Base-by-base conservation (phyloP, 176 grass and related monocot genomes). In the Aegilops tauschii region DNA sequence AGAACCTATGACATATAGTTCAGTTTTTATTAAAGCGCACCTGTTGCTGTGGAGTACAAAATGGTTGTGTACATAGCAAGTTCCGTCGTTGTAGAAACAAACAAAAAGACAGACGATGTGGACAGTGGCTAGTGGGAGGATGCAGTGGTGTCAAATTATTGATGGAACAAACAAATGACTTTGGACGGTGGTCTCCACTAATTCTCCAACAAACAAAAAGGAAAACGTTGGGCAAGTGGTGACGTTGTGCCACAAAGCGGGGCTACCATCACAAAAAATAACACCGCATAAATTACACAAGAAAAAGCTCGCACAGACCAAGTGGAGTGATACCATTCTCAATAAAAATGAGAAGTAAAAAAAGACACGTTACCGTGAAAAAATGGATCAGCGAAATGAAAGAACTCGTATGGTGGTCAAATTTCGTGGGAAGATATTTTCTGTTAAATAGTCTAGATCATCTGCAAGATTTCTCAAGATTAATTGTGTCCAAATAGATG, bases 301-400 rank as follows among this genome's bases (percentile, higher is more conserved):
- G 35, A 80, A 80, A 79, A 67, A 2, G 18, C 21, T 20, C 16
- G 79, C 73, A 32, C 76, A 37, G 68, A 87, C 76, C 85, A 84
- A 80, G 80, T 75, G 85, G 80, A 80, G 8, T 28, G 54, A 59
- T 86, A 65, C 62, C 35, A 25, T 71, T 65, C 32, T 79, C 12
- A 58, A 71, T 82, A 11, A 83, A 82, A 79, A 9, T 18, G 64
- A 52, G 44, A 34, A 37, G 52, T 11, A 5, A 30, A 34, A 62
- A 36, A 34, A 3, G 13, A 4, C 31, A 72, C 25, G 14, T 79
- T 66, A 20, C 45, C 30, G 28, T 25, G 42, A 52, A 52, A 71
- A 64, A 29, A 31, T 27, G 63, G 30, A 77, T 1, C 5, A 71
- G 17, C 39, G 7, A 47, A 44, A 32, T 8, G 80, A 85, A 90